Conservation (phyloP, 164 flowering plant species). For the Piper betle region DNA sequence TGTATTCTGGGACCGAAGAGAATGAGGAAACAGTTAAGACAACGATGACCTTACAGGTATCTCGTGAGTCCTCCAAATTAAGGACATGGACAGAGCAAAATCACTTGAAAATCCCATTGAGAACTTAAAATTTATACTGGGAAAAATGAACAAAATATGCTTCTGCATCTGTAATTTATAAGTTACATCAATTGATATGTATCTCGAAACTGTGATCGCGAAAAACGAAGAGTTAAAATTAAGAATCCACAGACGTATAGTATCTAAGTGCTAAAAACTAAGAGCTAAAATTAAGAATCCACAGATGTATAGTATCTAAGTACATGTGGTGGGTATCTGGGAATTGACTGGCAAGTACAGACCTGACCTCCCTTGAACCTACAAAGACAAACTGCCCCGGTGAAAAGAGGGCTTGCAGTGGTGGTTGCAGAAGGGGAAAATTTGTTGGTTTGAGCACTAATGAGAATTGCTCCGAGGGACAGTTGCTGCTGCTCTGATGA, state of each 20-base stretch:
- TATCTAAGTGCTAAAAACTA: slow-evolving; percentile 5
- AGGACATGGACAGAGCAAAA: too few relatives aligned
- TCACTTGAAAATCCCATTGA: too few relatives aligned
- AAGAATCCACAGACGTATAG: slow-evolving; percentile 7
- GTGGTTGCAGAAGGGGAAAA: not conserved
- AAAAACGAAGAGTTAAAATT: not conserved
- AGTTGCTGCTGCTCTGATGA: not conserved
- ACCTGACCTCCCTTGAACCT: slow-evolving; percentile 13
- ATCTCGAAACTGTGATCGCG: not conserved
- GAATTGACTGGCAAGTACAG: slow-evolving; percentile 14
- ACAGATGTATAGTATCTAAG: slow-evolving; percentile 13
- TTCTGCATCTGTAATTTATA: too few relatives aligned
- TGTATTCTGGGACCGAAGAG: too few relatives aligned
- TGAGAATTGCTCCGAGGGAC: not conserved
- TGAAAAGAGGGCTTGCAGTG: not conserved
- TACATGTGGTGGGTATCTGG: not conserved
- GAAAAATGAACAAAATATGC: too few relatives aligned
- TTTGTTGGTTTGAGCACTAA: not conserved
- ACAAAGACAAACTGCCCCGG: slow-evolving; percentile 16
- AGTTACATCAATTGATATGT: not conserved
- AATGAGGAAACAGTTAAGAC: too few relatives aligned
- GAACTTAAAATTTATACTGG: too few relatives aligned
- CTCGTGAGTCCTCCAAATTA: too few relatives aligned
- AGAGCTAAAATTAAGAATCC: not conserved
- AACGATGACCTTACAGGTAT: too few relatives aligned